Evolutionary conservation across 495 filamentous ascomycete species (phyloP), one percentile per base, ranked within the genome.

Genomic region (Bacidia gigantensis): DNA sequence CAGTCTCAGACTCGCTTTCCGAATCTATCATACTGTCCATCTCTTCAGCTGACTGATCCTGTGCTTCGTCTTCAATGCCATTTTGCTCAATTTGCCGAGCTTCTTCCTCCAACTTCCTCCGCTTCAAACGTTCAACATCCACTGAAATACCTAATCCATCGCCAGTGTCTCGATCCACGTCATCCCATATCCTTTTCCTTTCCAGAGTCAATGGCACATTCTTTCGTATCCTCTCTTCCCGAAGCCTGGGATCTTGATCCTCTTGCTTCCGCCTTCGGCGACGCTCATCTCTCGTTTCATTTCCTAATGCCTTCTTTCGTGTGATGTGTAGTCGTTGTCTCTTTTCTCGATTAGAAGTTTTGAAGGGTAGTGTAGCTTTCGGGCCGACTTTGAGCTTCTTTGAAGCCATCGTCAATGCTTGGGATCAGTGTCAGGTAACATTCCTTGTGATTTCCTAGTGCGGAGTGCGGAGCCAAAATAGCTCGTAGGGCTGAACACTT

Each of bases 171-270:
- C 83, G 81, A 51, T 85, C 84, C n/a, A 83, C 78, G 38, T 93
- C 85, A 60, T 97, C 92, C 90, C 89, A 98, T 48, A 86, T 79
- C 62, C 92, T 71, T 73, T 95, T 96, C 44, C 80, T 77, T 56
- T 97, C 92, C 21, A 96, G 76, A 2, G 87, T 95, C 38, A 79
- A 63, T 1, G 92, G 87, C 38, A 89, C 72, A 69, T 96, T 97
- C 57, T 74, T 76, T 56, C 73, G 79, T 46, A 87, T 70, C 57
- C 92, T 75, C 49, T 82, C 76, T 49, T 76, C 77, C 48, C 78
- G 76, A 46, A 95, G 65, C 41, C 75, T 72, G n/a, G 92, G 89
- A 58, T 96, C 77, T 64, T 81, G 84, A 57, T 81, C 77, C 67
- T 98, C 92, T 63, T 92, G 84, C 63, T 78, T 83, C 66, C 87